Conservation (phyloP, 148 eudicot species). For the Amaranthus cruentus region DNA sequence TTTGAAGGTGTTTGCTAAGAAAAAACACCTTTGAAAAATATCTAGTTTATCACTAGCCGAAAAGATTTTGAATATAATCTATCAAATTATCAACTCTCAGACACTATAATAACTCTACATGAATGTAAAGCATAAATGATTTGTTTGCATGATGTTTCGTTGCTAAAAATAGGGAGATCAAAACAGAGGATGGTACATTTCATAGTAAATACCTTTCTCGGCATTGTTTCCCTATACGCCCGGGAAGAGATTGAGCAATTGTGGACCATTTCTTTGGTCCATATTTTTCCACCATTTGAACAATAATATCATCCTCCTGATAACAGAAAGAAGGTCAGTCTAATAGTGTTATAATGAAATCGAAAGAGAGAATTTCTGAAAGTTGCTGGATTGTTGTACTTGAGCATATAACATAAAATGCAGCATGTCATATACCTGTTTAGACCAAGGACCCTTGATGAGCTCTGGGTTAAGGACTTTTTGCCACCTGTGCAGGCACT, state of each 20-base stretch:
- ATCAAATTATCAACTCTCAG: neutral
- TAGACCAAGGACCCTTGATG: slow-evolving; percentile 97
- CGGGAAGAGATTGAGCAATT: slow-evolving; percentile 84
- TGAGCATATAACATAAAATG: slow-evolving; percentile 2
- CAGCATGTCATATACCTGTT: slow-evolving; percentile 54
- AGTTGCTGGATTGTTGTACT: neutral
- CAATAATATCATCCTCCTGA: slow-evolving; percentile 83
- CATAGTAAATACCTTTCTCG: slow-evolving; percentile 67
- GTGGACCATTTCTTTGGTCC: slow-evolving; percentile 97
- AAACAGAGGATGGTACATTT: neutral
- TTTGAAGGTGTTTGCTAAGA: too few species aligned
- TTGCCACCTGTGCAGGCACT: slow-evolving; percentile 98
- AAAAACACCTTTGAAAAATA: too few species aligned
- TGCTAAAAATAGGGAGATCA: neutral
- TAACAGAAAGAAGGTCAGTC: neutral
- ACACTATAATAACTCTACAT: neutral
- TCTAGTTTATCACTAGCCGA: neutral
- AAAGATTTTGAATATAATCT: neutral
- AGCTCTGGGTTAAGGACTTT: slow-evolving; percentile 95
- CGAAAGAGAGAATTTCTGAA: neutral
- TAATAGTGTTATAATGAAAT: neutral
- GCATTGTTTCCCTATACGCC: slow-evolving; percentile 96
- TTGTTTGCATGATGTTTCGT: neutral
- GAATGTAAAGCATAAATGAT: neutral
- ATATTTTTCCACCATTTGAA: slow-evolving; percentile 69